These are phyloP conservation scores for Elasticomyces elasticus DNA, from an alignment of 495 filamentous ascomycete genomes.

Conservation along the genomic window DNA sequence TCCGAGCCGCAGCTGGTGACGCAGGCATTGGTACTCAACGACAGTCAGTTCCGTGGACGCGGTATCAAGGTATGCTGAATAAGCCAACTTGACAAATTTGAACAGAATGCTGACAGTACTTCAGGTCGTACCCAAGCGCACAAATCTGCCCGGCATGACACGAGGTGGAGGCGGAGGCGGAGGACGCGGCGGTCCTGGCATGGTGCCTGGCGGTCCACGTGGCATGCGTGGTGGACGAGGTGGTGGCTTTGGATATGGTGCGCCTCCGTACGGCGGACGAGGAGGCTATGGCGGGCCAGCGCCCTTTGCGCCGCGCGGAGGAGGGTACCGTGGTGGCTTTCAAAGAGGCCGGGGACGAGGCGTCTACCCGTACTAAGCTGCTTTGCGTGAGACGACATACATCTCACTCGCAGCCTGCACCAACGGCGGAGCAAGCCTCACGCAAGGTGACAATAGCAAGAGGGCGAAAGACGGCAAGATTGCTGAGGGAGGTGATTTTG, in stretches of 20 bases:
- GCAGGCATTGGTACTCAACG: constrained; percentile 88
- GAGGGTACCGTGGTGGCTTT: constrained; percentile 26
- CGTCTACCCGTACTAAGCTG: constrained; percentile 24
- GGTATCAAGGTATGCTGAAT: constrained; percentile 66
- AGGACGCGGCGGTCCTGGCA: constrained; percentile 45
- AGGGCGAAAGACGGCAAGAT: constrained; percentile 12
- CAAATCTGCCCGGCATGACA: constrained; percentile 89
- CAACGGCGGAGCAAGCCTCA: neutral
- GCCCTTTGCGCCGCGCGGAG: constrained; percentile 17
- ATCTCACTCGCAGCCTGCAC: neutral
- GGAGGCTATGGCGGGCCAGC: constrained; percentile 26
- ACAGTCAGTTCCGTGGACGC: constrained; percentile 89
- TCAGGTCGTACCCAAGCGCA: constrained; percentile 90
- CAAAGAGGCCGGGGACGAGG: constrained; percentile 24
- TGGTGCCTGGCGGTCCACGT: constrained; percentile 45
- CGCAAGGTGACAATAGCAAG: neutral
- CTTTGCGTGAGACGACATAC: neutral
- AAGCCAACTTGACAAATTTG: neutral
- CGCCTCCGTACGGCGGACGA: constrained; percentile 35
- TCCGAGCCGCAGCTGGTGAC: constrained; percentile 88
- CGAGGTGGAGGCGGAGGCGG: constrained; percentile 55
- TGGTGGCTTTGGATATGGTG: constrained; percentile 49
- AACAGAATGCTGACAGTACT: constrained; percentile 13
- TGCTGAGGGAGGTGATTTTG: neutral
- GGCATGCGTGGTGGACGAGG: constrained; percentile 35